Evolutionary conservation across 495 filamentous ascomycete genomes (phyloP).

Genomic region (Aspergillus bertholletiae): DNA sequence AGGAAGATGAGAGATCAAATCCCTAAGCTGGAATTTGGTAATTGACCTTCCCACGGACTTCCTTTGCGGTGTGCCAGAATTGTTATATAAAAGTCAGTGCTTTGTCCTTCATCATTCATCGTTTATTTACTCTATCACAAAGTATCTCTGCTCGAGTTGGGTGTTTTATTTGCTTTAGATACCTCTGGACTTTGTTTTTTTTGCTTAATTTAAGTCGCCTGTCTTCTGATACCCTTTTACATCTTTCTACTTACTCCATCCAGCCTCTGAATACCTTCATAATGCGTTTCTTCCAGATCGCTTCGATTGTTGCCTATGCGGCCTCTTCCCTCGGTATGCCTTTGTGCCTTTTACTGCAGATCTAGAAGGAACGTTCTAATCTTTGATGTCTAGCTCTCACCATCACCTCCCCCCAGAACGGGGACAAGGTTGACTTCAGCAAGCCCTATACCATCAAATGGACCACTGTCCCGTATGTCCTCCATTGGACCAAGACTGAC

Average conservation of each 20-base stretch:
- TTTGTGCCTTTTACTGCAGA: conserved; percentile 1
- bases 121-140: not conserved
- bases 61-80: conserved; percentile 6
- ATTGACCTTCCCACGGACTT: not conserved
- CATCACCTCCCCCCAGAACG: conserved; percentile 9
- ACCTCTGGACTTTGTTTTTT: conserved; percentile 1
- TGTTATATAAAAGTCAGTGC: conserved; percentile 1
- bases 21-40: conserved; percentile 2
- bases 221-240: not conserved
- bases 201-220: too few species aligned
- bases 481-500: not conserved
- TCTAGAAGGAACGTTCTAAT: conserved; percentile 16
- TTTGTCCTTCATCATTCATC: not conserved
- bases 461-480: conserved; percentile 14
- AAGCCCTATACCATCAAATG: conserved; percentile 16
- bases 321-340: conserved; percentile 20
- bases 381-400: conserved; percentile 13
- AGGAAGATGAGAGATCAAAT: conserved; percentile 7
- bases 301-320: conserved; percentile 20
- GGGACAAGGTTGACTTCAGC: conserved; percentile 22
- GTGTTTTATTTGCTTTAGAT: not conserved
- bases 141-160: not conserved
- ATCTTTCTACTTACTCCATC: not conserved
- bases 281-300: conserved; percentile 22
- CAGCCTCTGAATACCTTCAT: conserved; percentile 7